Evolutionary conservation across 352 stramenopile genomes (phyloP).

Genomic region (Globisporangium sylvaticum): DNA sequence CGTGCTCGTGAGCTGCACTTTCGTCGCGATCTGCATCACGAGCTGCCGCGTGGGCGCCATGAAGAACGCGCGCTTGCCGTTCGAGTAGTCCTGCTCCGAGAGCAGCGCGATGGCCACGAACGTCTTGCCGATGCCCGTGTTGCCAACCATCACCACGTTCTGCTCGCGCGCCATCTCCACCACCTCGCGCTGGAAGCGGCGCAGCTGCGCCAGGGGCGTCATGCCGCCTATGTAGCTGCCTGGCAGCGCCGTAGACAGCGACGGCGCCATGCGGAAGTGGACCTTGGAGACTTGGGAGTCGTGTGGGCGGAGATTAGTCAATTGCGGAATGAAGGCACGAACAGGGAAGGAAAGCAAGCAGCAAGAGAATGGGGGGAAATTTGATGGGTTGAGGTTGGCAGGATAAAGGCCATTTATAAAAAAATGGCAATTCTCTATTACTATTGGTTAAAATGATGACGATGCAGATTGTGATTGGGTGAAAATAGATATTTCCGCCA

Average conservation of each 20-base stretch:
- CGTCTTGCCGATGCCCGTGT: conserved; percentile 84
- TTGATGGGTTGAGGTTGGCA: background rate
- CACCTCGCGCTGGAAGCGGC: conserved; percentile 66
- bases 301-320: background rate
- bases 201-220: conserved; percentile 38
- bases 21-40: conserved; percentile 74
- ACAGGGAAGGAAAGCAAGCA: background rate
- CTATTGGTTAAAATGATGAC: background rate
- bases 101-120: conserved; percentile 79
- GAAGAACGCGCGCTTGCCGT: conserved; percentile 66
- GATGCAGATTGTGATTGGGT: background rate
- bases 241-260: background rate
- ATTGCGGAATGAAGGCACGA: background rate
- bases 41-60: conserved; percentile 80
- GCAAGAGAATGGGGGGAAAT: background rate
- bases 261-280: background rate
- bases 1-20: conserved; percentile 61
- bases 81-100: conserved; percentile 68
- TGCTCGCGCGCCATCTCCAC: conserved; percentile 60
- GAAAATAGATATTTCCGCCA: background rate
- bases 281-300: background rate
- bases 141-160: conserved; percentile 83
- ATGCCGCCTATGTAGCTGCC: background rate
- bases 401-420: background rate
- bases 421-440: background rate